phyloP scores from a whole-genome alignment of 2,329 filamentous ascomycete species.

The Pyricularia pennisetigena region DNA sequence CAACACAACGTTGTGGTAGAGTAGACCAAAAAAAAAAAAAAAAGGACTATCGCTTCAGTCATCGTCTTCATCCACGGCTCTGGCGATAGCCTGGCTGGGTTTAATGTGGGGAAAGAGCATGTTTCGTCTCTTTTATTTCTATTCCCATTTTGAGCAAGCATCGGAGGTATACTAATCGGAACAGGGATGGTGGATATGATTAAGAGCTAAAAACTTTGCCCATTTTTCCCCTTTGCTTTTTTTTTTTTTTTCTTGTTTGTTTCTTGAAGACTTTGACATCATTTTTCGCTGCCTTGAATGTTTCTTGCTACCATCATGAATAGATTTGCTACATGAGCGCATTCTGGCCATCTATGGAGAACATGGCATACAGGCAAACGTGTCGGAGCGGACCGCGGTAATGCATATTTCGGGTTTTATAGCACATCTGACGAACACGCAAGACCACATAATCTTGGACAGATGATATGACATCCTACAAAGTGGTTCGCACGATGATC shows the following conservation, averaged over 20 bases:
- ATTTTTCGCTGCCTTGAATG: not conserved
- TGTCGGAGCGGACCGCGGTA: not conserved
- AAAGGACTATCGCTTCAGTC: not conserved
- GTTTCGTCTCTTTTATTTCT: not conserved
- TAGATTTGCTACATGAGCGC: not conserved
- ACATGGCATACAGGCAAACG: not conserved
- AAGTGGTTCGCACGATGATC: not conserved
- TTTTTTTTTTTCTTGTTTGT: not conserved
- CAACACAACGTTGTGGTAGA: not conserved
- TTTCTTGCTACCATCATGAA: not conserved
- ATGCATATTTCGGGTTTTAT: not conserved
- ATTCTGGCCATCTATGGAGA: not conserved
- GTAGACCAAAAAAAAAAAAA: not conserved
- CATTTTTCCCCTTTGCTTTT: too few species aligned
- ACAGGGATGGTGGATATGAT: not conserved
- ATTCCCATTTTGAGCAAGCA: not conserved
- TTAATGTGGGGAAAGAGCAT: not conserved
- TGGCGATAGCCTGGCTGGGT: not conserved
- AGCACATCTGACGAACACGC: not conserved
- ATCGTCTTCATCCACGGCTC: not conserved
- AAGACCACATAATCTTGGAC: not conserved
- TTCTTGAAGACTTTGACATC: not conserved
- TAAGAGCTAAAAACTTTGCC: not conserved
- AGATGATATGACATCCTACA: not conserved
- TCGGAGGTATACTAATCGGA: not conserved